Evolutionary conservation across 2,329 filamentous ascomycete species (phyloP).

Genomic region (Colletotrichum liriopes): DNA sequence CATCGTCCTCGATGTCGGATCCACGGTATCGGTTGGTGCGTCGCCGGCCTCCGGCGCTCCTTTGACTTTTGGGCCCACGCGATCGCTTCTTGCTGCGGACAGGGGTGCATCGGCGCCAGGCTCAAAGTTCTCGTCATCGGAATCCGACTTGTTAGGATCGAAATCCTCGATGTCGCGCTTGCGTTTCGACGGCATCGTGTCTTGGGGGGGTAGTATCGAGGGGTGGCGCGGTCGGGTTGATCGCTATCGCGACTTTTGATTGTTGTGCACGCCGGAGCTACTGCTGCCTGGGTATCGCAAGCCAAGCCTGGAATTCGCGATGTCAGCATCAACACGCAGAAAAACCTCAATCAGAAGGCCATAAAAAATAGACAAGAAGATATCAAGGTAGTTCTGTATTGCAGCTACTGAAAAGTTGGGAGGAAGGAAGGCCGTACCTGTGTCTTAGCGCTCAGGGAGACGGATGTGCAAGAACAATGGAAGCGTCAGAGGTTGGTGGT

Average conservation of each 20-base stretch:
- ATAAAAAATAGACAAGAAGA: neutral
- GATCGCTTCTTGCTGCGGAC: constrained; percentile 58
- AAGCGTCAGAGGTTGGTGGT: constrained; percentile 32
- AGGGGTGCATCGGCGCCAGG: constrained; percentile 63
- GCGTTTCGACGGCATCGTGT: constrained; percentile 66
- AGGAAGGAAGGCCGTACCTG: constrained; percentile 32
- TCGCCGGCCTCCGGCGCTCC: constrained; percentile 56
- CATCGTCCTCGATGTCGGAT: constrained; percentile 75
- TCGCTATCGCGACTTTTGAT: constrained; percentile 26
- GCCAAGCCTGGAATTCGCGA: neutral
- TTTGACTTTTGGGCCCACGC: constrained; percentile 51
- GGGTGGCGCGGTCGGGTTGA: neutral
- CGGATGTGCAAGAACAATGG: constrained; percentile 34
- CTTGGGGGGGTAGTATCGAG: neutral
- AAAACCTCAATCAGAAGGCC: neutral
- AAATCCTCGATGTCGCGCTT: constrained; percentile 73
- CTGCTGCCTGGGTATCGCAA: constrained; percentile 20
- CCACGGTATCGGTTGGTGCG: constrained; percentile 66
- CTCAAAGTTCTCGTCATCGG: constrained; percentile 77
- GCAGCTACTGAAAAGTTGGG: constrained; percentile 1
- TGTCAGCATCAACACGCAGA: constrained; percentile 9
- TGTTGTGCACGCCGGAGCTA: constrained; percentile 28
- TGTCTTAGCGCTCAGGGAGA: constrained; percentile 32
- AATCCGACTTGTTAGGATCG: constrained; percentile 77
- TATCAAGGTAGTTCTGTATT: neutral